phyloP scores from a whole-genome alignment of 495 filamentous ascomycete genomes.

The Daldinia decipiens region DNA sequence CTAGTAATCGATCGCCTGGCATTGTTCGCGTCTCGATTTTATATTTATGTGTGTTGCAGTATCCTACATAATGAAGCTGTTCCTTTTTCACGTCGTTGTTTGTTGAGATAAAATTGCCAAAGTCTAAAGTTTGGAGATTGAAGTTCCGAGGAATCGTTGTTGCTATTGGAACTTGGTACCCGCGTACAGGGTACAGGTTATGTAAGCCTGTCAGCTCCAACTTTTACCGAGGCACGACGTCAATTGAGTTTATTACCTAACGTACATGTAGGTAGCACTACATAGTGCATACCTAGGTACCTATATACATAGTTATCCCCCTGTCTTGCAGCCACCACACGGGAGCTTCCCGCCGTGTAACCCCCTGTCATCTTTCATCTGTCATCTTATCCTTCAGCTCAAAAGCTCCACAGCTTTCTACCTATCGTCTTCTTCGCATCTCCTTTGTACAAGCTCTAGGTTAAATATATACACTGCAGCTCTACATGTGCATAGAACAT shows the following conservation, averaged over 20 bases:
- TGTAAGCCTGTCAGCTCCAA: neutral
- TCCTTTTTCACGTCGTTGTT: neutral
- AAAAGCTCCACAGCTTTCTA: conserved; percentile 26
- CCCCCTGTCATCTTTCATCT: conserved; percentile 16
- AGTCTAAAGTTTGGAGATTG: neutral
- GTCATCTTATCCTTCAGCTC: conserved; percentile 5
- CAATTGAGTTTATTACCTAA: conserved; percentile 19
- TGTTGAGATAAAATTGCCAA: neutral
- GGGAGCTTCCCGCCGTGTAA: conserved; percentile 26
- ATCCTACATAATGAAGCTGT: neutral
- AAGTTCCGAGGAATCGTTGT: conserved; percentile 7
- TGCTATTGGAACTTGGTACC: neutral
- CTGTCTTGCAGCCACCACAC: neutral
- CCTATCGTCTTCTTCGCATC: neutral
- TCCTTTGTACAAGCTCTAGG: neutral
- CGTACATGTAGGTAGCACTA: too few species aligned
- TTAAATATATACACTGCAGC: neutral
- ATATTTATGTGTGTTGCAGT: neutral
- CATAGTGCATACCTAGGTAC: too few species aligned
- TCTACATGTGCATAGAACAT: neutral
- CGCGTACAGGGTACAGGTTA: neutral
- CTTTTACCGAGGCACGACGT: conserved; percentile 39
- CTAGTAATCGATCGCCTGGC: conserved; percentile 63
- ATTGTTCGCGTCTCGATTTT: conserved; percentile 44
- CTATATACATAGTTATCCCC: neutral